Percentiles rank a stretch among this genome's conserved stretches.
These are phyloP conservation scores for Cyclotella distinguenda DNA, from an alignment of 108 stramenopile genomes.

Conservation along the genomic window DNA sequence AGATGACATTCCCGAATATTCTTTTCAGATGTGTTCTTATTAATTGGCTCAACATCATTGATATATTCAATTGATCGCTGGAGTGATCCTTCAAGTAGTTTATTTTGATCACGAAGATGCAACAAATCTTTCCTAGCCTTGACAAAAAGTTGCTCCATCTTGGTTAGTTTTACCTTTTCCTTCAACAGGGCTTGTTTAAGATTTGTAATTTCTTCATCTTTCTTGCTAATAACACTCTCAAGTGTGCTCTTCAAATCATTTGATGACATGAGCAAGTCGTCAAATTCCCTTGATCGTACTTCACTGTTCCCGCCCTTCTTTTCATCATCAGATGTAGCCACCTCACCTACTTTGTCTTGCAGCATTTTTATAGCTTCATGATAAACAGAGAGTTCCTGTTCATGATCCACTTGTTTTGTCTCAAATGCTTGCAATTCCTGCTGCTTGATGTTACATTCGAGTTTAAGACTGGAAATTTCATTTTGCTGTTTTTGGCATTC, in stretches of 20 bases:
- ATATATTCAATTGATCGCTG: conserved; percentile 20
- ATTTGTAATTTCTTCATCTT: conserved; percentile 15
- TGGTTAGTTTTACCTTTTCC: not conserved
- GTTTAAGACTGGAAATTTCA: conserved; percentile 10
- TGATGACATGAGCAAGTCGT: conserved; percentile 1
- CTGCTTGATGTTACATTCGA: conserved; percentile 17
- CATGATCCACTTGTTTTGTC: conserved; percentile 13
- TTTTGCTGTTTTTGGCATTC: conserved; percentile 7
- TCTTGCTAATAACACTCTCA: conserved; percentile 5
- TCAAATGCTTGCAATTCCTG: conserved; percentile 22
- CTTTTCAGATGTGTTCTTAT: not conserved
- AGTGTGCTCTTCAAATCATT: not conserved
- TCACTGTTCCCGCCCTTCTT: not conserved
- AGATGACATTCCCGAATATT: not conserved
- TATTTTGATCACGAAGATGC: conserved; percentile 13
- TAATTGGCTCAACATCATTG: conserved; percentile 3
- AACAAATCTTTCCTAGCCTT: conserved; percentile 25
- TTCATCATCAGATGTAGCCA: not conserved
- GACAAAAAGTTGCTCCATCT: conserved; percentile 22
- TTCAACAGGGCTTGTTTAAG: conserved; percentile 13
- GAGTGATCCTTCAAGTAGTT: conserved; percentile 10
- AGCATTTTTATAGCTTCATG: conserved; percentile 41
- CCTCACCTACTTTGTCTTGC: conserved; percentile 31
- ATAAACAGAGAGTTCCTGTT: conserved; percentile 33
- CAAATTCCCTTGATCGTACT: not conserved